Evolutionary conservation across 2,329 filamentous ascomycete species (phyloP).

Genomic region (Ceratocystis harringtonii): DNA sequence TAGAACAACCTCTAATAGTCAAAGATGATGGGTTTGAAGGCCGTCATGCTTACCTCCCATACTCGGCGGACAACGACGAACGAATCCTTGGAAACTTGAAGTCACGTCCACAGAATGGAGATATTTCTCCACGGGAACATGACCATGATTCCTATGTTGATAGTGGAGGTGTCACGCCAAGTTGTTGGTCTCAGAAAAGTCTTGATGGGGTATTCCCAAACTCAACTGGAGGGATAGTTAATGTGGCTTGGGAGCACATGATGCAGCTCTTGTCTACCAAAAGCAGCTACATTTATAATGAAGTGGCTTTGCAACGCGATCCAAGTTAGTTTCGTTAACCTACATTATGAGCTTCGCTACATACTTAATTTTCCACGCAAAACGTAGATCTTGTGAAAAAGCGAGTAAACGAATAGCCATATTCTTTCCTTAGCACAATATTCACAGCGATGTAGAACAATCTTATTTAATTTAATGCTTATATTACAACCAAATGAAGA

Average conservation of each 20-base stretch:
- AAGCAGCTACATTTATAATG: no score
- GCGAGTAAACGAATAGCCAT: background rate
- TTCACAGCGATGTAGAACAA: background rate
- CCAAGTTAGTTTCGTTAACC: background rate
- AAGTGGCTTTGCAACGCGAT: background rate
- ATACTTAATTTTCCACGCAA: background rate
- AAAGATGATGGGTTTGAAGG: background rate
- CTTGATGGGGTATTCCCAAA: background rate
- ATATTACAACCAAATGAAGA: background rate
- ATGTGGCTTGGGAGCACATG: background rate
- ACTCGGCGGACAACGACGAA: background rate
- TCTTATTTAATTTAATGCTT: background rate
- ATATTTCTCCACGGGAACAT: background rate
- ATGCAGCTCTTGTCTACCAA: background rate
- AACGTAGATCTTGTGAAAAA: background rate
- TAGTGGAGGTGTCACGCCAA: background rate
- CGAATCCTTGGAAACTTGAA: background rate
- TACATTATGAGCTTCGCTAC: background rate
- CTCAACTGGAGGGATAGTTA: background rate
- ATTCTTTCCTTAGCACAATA: background rate
- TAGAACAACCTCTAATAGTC: conserved; percentile 3
- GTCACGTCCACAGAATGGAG: background rate
- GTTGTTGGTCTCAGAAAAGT: background rate
- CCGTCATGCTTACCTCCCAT: background rate
- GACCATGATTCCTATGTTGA: background rate